Base-by-base conservation (phyloP, 1,139 yeast genomes). In the Kodamaea plutei region DNA sequence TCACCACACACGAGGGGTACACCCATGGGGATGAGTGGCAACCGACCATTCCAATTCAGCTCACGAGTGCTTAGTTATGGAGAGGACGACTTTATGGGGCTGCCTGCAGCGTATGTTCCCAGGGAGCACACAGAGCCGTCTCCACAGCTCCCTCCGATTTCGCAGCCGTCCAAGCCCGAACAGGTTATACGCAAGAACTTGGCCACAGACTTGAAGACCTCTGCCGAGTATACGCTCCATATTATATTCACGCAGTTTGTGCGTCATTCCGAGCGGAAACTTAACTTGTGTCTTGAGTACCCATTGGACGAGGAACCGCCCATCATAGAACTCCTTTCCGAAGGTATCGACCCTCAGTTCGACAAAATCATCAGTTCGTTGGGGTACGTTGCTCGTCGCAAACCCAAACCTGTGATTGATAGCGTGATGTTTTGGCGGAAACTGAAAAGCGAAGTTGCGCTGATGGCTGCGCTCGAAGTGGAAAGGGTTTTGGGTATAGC, bases 361-460 rank as follows among this genome's bases (percentile, higher is more conserved):
- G 98, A 91, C 56, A 78, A 83, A 46, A 83, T 88, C 34, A 77
- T 93, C 16, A 77, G 78, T 8, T 82, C 96, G 0, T 64, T 91
- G 38, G 98, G 98, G 2, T 87, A 84, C 52, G 84, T 91, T 23
- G 95, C 98, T 1, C 70, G 88, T 36, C 70, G 82, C 21, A 85
- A 88, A 45, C 97, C 97, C 1, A 89, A 88, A 48, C 95, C 96
- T 0, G 96, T 93, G 3, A 89, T 93, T 26, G 98, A 93, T 54
- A 85, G 95, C 14, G 96, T 91, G 37, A 89, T 93, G 97, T 89
- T 84, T 51, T 91, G 99, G 99, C 71, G 98, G 37, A 87, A 89
- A 54, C 77, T 93, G 4, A 68, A 91, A 53, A 79, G 93, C 17
- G 96, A 89, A 45, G 81, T 84, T 3, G 88, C 95, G 0, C 71